phyloP scores from a whole-genome alignment of 2,329 filamentous ascomycete species.

The Furcasterigmium furcatum region DNA sequence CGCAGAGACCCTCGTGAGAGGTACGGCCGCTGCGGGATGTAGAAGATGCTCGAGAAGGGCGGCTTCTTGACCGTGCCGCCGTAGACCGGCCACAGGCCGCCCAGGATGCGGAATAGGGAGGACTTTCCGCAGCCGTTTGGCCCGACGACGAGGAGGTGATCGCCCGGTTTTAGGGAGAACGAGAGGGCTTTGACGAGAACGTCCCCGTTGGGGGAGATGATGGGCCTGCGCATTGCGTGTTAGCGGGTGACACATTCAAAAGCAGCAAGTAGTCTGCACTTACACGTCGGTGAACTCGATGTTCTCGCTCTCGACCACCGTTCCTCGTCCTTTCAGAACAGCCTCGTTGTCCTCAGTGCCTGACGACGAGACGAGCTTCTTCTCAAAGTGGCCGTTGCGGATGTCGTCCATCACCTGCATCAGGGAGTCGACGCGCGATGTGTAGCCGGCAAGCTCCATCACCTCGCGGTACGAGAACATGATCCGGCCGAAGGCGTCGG shows the following conservation, averaged over 20 bases:
- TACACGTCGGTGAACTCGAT: constrained; percentile 83
- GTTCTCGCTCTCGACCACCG: constrained; percentile 75
- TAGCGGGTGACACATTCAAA: neutral
- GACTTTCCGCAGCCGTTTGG: constrained; percentile 98
- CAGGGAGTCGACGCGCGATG: constrained; percentile 83
- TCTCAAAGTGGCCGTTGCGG: constrained; percentile 85
- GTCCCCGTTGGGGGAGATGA: constrained; percentile 95
- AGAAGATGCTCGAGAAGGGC: constrained; percentile 90
- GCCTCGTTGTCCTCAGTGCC: constrained; percentile 78
- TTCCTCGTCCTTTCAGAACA: constrained; percentile 78
- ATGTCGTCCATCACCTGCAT: constrained; percentile 95
- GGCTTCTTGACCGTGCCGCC: constrained; percentile 92
- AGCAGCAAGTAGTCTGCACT: constrained; percentile 20
- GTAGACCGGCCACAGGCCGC: constrained; percentile 96
- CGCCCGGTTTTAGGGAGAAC: constrained; percentile 80
- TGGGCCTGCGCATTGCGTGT: constrained; percentile 52
- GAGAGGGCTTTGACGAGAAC: constrained; percentile 82
- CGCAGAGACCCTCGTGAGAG: constrained; percentile 87
- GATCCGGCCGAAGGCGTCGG: constrained; percentile 89
- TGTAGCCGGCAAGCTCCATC: constrained; percentile 93
- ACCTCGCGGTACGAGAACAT: constrained; percentile 99
- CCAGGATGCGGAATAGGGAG: constrained; percentile 91
- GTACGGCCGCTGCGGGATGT: constrained; percentile 95
- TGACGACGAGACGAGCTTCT: constrained; percentile 90
- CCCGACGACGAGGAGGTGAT: constrained; percentile 91